Evolutionary conservation across 257 asterid genomes (phyloP), one percentile per base, ranked within the genome.

Genomic region (Perilla frutescens): DNA sequence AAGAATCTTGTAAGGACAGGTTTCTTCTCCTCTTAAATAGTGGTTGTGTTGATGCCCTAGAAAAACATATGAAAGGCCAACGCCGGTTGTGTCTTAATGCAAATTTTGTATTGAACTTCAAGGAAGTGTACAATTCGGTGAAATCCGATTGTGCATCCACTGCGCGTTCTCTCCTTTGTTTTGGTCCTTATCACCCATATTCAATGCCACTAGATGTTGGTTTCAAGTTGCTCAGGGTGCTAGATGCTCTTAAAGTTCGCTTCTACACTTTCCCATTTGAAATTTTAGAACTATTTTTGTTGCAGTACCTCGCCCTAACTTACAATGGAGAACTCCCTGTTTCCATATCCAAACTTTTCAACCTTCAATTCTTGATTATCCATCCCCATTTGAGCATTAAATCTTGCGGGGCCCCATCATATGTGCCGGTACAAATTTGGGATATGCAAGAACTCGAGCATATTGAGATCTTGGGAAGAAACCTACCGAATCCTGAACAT

Each of bases 211-310:
- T 50, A 14, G 13, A 7, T 15, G 6, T 10, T 1, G 48, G 26
- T 32, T 3, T 49, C 43, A 66, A 44, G 59, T 20, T 67, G 48
- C 59, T 67, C 2, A 67, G 61, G 34, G 48, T 49, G 4, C 37
- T 67, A 1, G 60, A 67, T 50, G 72, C 72, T 67, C 61, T 67
- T 31, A 32, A 9, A 8, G 32, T 68, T 13, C 74, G 74, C 40
- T 40, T 68, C 54, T 68, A 68, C 2, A 26, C 12, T 10, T 68
- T 68, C 34, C 74, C 74, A 40, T 0, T 12, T 2, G 10, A 51
- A 10, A 7, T 51, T 3, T 13, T 66, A 0, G 7, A 32, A 66
- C n/a, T 66, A 31, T n/a, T 66, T 4, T 39, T 8, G 8, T 26
- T 63, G 20, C 44, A 14, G 37, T 63, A 63, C 55, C 69, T 63